Evolutionary conservation across 176 grass and related monocot genomes (phyloP), one percentile per base, ranked within the genome.

Genomic region (Rhynchospora pubera): DNA sequence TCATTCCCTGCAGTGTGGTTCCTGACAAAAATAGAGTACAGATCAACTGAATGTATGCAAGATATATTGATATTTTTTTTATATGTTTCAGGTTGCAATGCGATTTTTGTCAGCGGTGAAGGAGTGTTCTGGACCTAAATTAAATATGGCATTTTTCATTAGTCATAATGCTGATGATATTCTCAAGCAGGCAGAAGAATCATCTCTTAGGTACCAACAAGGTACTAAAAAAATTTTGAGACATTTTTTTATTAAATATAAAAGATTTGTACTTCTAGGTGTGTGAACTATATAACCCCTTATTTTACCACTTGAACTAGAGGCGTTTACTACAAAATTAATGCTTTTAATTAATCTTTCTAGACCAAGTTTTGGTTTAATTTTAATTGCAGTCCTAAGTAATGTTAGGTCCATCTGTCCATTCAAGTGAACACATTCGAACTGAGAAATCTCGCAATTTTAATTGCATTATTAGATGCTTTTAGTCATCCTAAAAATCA

Each of bases 141-240:
- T 88, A 3, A 83, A 88, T 21, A 94, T 94, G 95, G 88, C 82
- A n/a, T 62, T 98, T 60, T 98, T 98, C 85, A 98, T 94, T 85
- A 87, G 71, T 80, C 93, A 79, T 83, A 77, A 89, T 79, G 66
- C 85, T 7, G 81, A 69, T 0, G 90, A 93, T 64, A 79, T 94
- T 83, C n/a, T 93, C 8, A 76, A 83, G 21, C 92, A 98, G 51
- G 92, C 92, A 0, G 79, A 93, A 68, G 90, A 89, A 7, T 94
- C 92, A 47, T 69, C 92, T 9, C 42, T 82, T 70, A 83, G 95
- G 74, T 94, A 91, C 82, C 58, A 91, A 2, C 84, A 75, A 91
- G 95, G 95, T 97, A 78, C 18, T 22, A 24, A 12, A 76, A 76
- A 11, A 55, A 76, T 30, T 76, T 76, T 28, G 23, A 26, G 3